Base-by-base conservation (phyloP, 257 asterid genomes). In the Solanum habrochaites region DNA sequence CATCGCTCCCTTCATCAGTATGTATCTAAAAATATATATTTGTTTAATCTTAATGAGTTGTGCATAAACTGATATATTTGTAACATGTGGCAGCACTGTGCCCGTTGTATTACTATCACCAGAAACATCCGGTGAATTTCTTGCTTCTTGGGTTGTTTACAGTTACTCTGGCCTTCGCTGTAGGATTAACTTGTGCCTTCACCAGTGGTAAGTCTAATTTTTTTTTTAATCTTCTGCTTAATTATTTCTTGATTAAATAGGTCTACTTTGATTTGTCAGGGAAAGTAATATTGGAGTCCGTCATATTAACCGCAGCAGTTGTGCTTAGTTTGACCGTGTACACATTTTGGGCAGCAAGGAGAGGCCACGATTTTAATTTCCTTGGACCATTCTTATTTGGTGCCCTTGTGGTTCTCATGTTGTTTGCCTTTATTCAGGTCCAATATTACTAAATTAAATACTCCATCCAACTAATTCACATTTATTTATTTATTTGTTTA, bases 131-230 rank as follows among this genome's bases (percentile, higher is more conserved):
- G 15, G 83, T 90, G 88, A 97, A 97, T 88, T 96, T 91, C 72
- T 6, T 95, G 14, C 94, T 96, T n/a, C 98, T 97, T 85, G 98
- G 92, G 72, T 2, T 97, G 11, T 97, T 97, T 83, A 95, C 99
- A 8, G 83, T 91, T 83, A 42, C 98, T 29, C 88, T 97, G 15
- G 94, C 99, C 2, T 95, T 92, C 3, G 92, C 92, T 3, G 91
- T 95, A 83, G 99, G 99, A 43, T 88, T 97, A 90, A 92, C 98
- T 52, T 95, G 98, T 77, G 94, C 99, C 8, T 94, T 20, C 89
- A 92, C 97, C 2, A 87, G 92, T 73, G 99, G 98, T 95, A 80
- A 89, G 91, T 45, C 1, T 32, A 25, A 66, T 67, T 23, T 20
- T 20, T 58, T 16, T 18, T 14, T 52, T 4, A 12, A 42, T 40